Base-by-base conservation (phyloP, 176 grass and related monocot genomes). In the Chloris gayana region DNA sequence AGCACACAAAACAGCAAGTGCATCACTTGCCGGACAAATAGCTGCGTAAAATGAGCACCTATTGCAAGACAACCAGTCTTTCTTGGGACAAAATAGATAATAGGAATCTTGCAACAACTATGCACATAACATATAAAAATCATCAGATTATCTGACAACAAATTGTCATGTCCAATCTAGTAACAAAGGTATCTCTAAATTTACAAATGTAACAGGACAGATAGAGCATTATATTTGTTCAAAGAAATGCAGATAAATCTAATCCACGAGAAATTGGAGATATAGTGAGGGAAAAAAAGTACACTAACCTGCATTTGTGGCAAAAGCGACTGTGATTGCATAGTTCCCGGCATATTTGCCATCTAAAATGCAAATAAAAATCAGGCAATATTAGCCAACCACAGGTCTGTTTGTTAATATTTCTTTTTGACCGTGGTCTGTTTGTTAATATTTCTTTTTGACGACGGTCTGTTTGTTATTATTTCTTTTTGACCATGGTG, bases 271-370 rank as follows among this genome's bases (percentile, higher is more conserved):
- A 29, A 22, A 56, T 34, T 72, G 26, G 60, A 61, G 61, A 69
- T 50, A 83, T 9, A 57, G 14, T 15, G 3, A 78, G 56, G 54
- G 14, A 81, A 83, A 49, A 81, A 77, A 85, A 72, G 41, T 44
- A 22, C 31, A 65, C 76, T 75, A 29, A 97, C 94, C 88, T 92
- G 95, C 86, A 98, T 87, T 77, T 93, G 88, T 14, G 92, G 85
- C 72, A 94, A 66, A 73, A 88, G 77, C 3, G 88, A 86, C 65
- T 88, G 88, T 65, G 92, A 88, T 89, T 93, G 91, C 94, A 94
- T 97, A 59, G 91, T 84, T 73, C 88, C 86, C 53, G 90, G 83
- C 76, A 98, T 77, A 83, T 93, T 98, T 67, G 96, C 81, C 78
- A 93, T 90, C 96, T 99, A 91, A 93, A 86, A 93, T 87, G 68